A percentile compares a stretch with the other conserved stretches of the same genome.
Conservation (phyloP, 345 rosid species). For the Mangifera indica region DNA sequence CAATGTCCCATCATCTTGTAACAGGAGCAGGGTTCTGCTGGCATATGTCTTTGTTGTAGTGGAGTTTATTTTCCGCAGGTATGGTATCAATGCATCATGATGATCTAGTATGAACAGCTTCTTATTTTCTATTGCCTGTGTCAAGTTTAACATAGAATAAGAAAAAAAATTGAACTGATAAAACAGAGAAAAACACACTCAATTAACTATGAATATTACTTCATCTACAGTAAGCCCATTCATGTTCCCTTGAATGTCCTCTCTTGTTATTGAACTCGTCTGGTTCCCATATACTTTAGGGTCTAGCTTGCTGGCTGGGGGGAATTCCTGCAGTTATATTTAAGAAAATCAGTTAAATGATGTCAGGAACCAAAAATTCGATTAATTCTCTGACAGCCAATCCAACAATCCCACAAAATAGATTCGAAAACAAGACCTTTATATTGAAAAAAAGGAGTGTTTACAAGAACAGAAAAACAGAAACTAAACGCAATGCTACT, state of each 20-base stretch:
- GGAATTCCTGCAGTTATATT: constrained; percentile 56
- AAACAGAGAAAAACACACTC: background rate
- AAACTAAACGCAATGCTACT: too few species aligned
- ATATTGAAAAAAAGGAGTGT: too few species aligned
- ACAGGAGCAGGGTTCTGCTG: constrained; percentile 64
- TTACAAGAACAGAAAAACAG: too few species aligned
- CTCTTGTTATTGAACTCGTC: constrained; percentile 51
- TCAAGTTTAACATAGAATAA: constrained; percentile 10
- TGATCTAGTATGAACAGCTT: constrained; percentile 72
- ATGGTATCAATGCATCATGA: constrained; percentile 80
- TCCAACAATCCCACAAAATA: too few species aligned
- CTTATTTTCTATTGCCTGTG: constrained; percentile 56
- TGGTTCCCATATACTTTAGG: constrained; percentile 60
- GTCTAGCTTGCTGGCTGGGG: constrained; percentile 69
- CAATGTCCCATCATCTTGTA: constrained; percentile 67
- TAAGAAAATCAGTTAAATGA: constrained; percentile 1
- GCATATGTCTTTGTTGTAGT: constrained; percentile 82
- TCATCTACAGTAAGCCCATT: constrained; percentile 56
- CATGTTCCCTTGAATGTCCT: constrained; percentile 57
- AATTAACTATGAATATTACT: constrained; percentile 28
- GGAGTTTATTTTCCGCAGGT: constrained; percentile 61
- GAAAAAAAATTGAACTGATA: constrained; percentile 2
- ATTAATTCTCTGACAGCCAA: too few species aligned
- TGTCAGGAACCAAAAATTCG: too few species aligned
- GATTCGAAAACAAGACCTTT: too few species aligned